Conservation (phyloP, 352 stramenopile genomes). For the Pythium graminicola region DNA sequence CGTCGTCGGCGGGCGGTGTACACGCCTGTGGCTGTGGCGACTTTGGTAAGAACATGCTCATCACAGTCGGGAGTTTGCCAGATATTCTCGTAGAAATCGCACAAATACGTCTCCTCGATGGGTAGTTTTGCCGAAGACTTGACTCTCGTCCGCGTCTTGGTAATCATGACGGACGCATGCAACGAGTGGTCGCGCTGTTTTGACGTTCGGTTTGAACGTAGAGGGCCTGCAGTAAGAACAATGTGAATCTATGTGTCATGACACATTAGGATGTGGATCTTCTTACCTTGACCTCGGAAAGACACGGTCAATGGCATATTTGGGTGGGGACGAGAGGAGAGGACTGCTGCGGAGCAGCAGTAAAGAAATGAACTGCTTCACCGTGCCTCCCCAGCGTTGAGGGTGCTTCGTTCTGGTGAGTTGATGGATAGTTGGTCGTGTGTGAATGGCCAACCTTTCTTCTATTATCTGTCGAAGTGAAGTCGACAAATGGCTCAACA, state of each 20-base stretch:
- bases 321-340: neutral
- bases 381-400: neutral
- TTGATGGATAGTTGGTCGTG: too few species aligned
- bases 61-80: conserved; percentile 19
- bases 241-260: neutral
- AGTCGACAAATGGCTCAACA: neutral
- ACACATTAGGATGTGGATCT: neutral
- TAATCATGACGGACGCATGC: neutral
- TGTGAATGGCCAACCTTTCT: neutral
- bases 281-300: conserved; percentile 17
- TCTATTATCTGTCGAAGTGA: neutral
- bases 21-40: conserved; percentile 20
- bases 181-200: conserved; percentile 3
- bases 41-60: conserved; percentile 10
- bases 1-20: conserved; percentile 17
- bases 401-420: neutral
- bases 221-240: conserved; percentile 3
- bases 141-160: neutral
- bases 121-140: neutral
- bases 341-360: conserved; percentile 20
- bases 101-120: conserved; percentile 15
- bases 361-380: conserved; percentile 12
- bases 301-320: conserved; percentile 20
- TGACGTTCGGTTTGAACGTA: conserved; percentile 12
- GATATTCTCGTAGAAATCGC: conserved; percentile 33